Percentiles rank a stretch among this genome's conserved stretches.
Evolutionary conservation across 768 basidiomycete species (phyloP).

Genomic region (Suillus subalutaceus): DNA sequence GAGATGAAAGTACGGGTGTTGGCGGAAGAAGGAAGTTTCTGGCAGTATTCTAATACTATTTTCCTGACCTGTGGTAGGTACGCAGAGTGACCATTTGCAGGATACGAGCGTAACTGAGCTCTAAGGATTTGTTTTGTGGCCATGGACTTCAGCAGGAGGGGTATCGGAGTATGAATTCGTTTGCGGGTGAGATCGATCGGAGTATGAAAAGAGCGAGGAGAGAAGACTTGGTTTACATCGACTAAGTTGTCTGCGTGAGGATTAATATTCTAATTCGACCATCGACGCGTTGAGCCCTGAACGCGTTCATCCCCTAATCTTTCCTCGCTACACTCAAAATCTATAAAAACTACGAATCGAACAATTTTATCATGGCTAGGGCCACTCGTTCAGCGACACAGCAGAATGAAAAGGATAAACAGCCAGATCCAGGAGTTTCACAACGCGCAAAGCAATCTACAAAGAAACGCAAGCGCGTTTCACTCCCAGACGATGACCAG

Average conservation of each 20-base stretch:
- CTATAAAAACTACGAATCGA: conserved; percentile 10
- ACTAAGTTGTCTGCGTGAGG: conserved; percentile 9
- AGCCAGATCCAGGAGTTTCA: conserved; percentile 22
- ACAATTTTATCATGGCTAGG: conserved; percentile 59
- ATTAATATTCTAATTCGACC: conserved; percentile 23
- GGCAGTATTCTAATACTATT: conserved; percentile 88
- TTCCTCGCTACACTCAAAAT: conserved; percentile 16
- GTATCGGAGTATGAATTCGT: conserved; percentile 16
- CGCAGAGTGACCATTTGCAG: conserved; percentile 73
- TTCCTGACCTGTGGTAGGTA: conserved; percentile 84
- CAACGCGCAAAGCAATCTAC: conserved; percentile 34
- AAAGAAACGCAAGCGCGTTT: conserved; percentile 73
- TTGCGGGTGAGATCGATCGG: conserved; percentile 23
- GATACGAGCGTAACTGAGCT: conserved; percentile 54
- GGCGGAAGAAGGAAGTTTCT: conserved; percentile 76
- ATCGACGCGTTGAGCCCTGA: conserved; percentile 23
- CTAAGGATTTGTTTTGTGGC: conserved; percentile 43
- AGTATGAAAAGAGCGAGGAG: conserved; percentile 23
- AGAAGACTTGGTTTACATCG: conserved; percentile 10
- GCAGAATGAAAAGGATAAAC: conserved; percentile 41
- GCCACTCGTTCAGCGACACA: conserved; percentile 70
- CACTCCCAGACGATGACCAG: conserved; percentile 50
- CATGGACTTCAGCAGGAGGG: conserved; percentile 19
- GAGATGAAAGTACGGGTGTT: conserved; percentile 71
- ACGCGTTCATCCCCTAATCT: conserved; percentile 28